A percentile compares a stretch with the other conserved stretches of the same genome.
Conservation (phyloP, 805 yeast species). For the Teunomyces stri region DNA sequence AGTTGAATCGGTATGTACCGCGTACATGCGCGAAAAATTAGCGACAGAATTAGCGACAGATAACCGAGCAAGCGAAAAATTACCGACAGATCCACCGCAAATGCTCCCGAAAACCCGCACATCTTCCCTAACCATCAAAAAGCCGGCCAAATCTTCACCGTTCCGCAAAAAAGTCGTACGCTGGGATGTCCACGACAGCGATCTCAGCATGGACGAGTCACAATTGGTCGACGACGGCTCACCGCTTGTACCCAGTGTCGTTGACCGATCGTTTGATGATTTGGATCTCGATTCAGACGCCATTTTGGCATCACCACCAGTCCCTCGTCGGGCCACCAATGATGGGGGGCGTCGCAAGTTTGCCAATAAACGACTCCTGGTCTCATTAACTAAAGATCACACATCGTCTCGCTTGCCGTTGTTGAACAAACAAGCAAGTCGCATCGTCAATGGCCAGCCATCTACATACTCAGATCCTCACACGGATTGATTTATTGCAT, state of each 20-base stretch:
- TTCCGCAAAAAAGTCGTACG: conserved; percentile 4
- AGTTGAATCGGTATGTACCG: too few species aligned
- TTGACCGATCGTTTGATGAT: conserved; percentile 20
- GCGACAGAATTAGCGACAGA: too few species aligned
- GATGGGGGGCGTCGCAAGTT: background rate
- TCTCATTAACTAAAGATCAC: conserved; percentile 11
- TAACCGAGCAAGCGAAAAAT: too few species aligned
- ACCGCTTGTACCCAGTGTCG: conserved; percentile 23
- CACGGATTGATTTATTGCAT: background rate
- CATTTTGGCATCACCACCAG: conserved; percentile 30
- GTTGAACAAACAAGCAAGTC: conserved; percentile 35
- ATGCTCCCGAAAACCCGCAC: conserved; percentile 9
- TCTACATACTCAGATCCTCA: background rate
- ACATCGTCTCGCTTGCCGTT: conserved; percentile 22
- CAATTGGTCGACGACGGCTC: conserved; percentile 30
- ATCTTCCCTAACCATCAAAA: conserved; percentile 15
- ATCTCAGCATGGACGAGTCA: conserved; percentile 30
- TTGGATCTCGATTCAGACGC: conserved; percentile 29
- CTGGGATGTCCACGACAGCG: conserved; percentile 24
- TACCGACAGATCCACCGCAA: too few species aligned
- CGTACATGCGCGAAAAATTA: too few species aligned
- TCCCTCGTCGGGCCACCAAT: conserved; percentile 2
- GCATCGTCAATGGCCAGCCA: conserved; percentile 11
- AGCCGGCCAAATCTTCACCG: conserved; percentile 9
- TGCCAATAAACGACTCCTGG: conserved; percentile 15